phyloP scores from a whole-genome alignment of 106 monocot species.

The Xerophyta viscosa region DNA sequence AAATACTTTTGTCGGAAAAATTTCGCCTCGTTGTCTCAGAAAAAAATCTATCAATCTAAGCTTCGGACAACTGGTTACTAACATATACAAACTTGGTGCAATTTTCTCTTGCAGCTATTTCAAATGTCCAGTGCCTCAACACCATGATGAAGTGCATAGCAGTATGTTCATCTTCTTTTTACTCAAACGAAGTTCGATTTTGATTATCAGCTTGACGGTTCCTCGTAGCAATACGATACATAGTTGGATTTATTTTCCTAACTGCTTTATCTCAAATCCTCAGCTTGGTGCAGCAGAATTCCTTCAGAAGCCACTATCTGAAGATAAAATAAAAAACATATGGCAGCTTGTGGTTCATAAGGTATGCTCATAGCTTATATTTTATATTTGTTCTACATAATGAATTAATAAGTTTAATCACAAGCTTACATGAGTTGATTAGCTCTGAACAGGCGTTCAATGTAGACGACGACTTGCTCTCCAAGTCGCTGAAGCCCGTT shows the following conservation, averaged over 20 bases:
- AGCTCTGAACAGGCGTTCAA: slow-evolving; percentile 65
- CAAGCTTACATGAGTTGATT: slow-evolving; percentile 14
- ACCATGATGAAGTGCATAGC: slow-evolving; percentile 83
- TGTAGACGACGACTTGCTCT: slow-evolving; percentile 24
- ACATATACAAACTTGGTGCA: no score
- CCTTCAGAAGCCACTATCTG: slow-evolving; percentile 74
- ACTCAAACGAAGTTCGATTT: no score
- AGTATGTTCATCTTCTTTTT: slow-evolving; percentile 45
- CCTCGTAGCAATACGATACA: no score
- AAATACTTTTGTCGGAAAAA: no score
- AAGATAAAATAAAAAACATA: slow-evolving; percentile 74
- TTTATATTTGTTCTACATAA: no score
- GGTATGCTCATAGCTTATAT: slow-evolving; percentile 17
- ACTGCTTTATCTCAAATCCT: slow-evolving; percentile 5
- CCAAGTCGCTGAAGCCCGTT: slow-evolving; percentile 58
- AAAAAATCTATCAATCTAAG: no score
- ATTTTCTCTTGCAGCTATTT: slow-evolving; percentile 47
- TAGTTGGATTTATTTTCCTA: no score
- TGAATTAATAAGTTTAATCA: no score
- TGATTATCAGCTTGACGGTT: no score
- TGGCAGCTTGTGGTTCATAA: slow-evolving; percentile 95
- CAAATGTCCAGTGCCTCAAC: slow-evolving; percentile 42
- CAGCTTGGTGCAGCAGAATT: slow-evolving; percentile 87
- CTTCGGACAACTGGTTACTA: no score
- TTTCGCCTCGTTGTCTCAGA: no score